These are phyloP conservation scores for Schrenkiella parvula DNA, from an alignment of 345 rosid species.

Conservation along the genomic window DNA sequence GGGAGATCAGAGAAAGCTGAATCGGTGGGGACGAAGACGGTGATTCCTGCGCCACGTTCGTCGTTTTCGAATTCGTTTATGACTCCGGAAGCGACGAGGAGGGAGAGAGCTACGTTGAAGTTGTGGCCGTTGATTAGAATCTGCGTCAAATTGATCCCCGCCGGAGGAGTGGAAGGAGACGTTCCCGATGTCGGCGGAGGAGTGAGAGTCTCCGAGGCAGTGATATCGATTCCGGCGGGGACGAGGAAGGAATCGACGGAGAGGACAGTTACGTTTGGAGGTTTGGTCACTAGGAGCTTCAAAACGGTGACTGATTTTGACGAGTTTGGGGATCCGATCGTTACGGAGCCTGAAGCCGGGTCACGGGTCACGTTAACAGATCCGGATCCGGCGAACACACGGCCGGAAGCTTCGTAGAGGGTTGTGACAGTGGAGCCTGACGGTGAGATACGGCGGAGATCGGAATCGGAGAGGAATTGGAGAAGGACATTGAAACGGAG, in stretches of 20 bases:
- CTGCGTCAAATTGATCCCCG: conserved; percentile 67
- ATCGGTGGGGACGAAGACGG: conserved; percentile 85
- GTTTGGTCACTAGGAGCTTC: conserved; percentile 46
- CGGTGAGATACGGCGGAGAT: conserved; percentile 60
- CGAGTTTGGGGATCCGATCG: conserved; percentile 43
- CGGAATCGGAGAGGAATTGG: conserved; percentile 60
- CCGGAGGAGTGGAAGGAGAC: conserved; percentile 24
- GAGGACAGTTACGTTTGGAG: conserved; percentile 69
- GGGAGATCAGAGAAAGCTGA: conserved; percentile 74
- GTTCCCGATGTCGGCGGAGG: conserved; percentile 23
- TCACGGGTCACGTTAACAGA: conserved; percentile 71
- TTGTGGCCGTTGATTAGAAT: conserved; percentile 74
- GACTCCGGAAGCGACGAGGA: conserved; percentile 80
- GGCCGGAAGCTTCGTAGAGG: conserved; percentile 32
- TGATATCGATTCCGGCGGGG: conserved; percentile 65
- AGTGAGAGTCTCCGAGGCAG: conserved; percentile 67
- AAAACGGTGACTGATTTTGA: conserved; percentile 54
- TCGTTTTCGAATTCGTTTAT: conserved; percentile 66
- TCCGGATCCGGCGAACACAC: conserved; percentile 47
- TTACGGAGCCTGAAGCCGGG: conserved; percentile 42
- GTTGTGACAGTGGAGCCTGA: conserved; percentile 30
- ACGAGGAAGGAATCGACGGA: conserved; percentile 58
- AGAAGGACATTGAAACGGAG: conserved; percentile 83
- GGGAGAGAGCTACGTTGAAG: conserved; percentile 77
- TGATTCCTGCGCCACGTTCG: conserved; percentile 88